A percentile compares a stretch with the other conserved stretches of the same genome.
These are phyloP conservation scores for Carex littledalei DNA, from an alignment of 176 grass and related monocot genomes.

Conservation along the genomic window DNA sequence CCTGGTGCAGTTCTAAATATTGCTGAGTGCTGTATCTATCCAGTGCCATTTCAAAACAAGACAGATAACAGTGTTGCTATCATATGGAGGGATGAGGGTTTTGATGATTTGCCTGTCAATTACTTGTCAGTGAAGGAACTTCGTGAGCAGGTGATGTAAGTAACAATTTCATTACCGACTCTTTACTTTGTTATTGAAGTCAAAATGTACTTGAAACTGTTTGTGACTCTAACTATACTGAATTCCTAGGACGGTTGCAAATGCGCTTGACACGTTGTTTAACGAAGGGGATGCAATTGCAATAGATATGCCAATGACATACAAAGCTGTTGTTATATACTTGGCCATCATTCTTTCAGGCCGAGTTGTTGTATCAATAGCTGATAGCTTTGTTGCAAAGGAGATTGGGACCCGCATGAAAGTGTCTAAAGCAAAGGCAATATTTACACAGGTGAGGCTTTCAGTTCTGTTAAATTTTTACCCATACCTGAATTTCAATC, in stretches of 20 bases:
- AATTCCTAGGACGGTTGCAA: slow-evolving; percentile 61
- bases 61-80: slow-evolving; percentile 77
- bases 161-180: slow-evolving; percentile 6
- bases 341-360: slow-evolving; percentile 74
- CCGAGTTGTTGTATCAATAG: slow-evolving; percentile 88
- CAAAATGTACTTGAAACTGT: background rate
- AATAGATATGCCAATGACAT: slow-evolving; percentile 98
- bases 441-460: slow-evolving; percentile 76
- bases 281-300: slow-evolving; percentile 70
- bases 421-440: slow-evolving; percentile 66
- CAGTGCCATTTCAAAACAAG: slow-evolving; percentile 50
- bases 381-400: slow-evolving; percentile 78
- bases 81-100: slow-evolving; percentile 78
- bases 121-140: slow-evolving; percentile 70
- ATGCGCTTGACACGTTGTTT: slow-evolving; percentile 76
- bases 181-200: background rate
- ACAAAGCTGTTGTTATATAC: slow-evolving; percentile 85
- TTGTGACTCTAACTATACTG: slow-evolving; percentile 1
- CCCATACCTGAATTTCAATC: background rate
- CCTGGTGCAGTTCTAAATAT: slow-evolving; percentile 71
- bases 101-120: slow-evolving; percentile 68
- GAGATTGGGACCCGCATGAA: slow-evolving; percentile 71
- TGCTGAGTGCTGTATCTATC: slow-evolving; percentile 86
- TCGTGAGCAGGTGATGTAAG: slow-evolving; percentile 65
- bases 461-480: background rate